Conservation (phyloP, 345 rosid species). For the Lepidium africanum region DNA sequence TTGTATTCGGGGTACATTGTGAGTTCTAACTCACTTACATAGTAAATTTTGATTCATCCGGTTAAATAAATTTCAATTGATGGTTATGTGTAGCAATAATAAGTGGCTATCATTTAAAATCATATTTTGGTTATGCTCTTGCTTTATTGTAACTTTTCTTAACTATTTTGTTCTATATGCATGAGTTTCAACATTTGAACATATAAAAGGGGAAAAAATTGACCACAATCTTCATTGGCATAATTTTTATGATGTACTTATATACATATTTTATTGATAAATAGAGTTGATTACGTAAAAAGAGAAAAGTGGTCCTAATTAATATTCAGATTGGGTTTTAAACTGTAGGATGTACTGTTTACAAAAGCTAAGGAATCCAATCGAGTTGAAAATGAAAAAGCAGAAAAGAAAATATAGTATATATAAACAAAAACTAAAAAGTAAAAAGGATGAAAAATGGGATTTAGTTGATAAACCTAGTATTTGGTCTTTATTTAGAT, state of each 20-base stretch:
- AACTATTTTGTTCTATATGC: conserved; percentile 16
- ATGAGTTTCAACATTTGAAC: conserved; percentile 22
- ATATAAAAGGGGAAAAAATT: not conserved
- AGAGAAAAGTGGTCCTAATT: conserved; percentile 22
- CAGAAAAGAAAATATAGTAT: not conserved
- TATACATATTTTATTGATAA: not conserved
- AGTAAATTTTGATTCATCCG: not conserved
- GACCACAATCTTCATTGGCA: not conserved
- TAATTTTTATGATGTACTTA: not conserved
- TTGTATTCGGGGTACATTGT: not conserved
- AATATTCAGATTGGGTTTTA: conserved; percentile 9
- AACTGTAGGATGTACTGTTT: conserved; percentile 15
- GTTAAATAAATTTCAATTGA: not conserved
- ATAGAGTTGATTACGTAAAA: not conserved
- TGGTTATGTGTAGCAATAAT: not conserved
- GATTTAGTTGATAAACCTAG: not conserved
- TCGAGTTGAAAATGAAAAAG: not conserved
- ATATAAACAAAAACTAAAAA: not conserved
- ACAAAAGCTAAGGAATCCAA: conserved; percentile 18
- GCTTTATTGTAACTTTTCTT: not conserved
- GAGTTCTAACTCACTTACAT: not conserved
- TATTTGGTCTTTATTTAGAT: conserved; percentile 8
- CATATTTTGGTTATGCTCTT: conserved; percentile 1
- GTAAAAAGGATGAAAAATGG: not conserved
- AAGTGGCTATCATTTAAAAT: conserved; percentile 1